Evolutionary conservation across 1,139 yeast genomes (phyloP).

Genomic region (Blastobotrys proliferans): DNA sequence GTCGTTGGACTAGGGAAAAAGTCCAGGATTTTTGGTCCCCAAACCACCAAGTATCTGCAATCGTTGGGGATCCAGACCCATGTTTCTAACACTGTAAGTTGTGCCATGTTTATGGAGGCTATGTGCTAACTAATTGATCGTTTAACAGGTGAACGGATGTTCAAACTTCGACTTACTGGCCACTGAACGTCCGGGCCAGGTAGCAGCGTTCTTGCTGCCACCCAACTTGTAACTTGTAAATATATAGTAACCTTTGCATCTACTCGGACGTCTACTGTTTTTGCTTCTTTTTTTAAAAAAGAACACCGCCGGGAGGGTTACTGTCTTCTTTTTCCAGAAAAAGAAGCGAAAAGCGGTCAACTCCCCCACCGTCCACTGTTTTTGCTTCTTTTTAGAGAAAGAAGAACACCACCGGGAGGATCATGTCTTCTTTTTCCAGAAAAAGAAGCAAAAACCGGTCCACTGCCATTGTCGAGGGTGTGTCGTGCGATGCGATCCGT

Average conservation of each 20-base stretch:
- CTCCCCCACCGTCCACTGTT: no score
- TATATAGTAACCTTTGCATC: neutral
- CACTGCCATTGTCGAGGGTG: no score
- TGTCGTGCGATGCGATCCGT: no score
- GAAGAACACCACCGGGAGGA: no score
- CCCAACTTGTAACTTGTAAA: slow-evolving; percentile 48
- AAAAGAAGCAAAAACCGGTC: no score
- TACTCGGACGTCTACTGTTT: no score
- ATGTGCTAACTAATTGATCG: neutral
- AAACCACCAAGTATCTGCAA: slow-evolving; percentile 47
- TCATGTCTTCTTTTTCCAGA: no score
- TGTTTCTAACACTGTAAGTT: slow-evolving; percentile 50
- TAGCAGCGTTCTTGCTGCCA: slow-evolving; percentile 68
- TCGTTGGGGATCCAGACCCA: slow-evolving; percentile 66
- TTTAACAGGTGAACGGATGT: slow-evolving; percentile 50
- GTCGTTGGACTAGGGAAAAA: slow-evolving; percentile 66
- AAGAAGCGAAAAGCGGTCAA: no score
- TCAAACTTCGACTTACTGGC: slow-evolving; percentile 69
- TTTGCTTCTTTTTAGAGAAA: no score
- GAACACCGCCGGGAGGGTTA: no score
- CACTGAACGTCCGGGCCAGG: slow-evolving; percentile 69
- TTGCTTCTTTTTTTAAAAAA: no score
- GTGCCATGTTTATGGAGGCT: neutral
- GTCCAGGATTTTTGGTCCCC: slow-evolving; percentile 58
- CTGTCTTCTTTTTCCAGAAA: no score